Evolutionary conservation across 768 basidiomycete genomes (phyloP).

Genomic region (button mushroom (Agaricus bisporus)): DNA sequence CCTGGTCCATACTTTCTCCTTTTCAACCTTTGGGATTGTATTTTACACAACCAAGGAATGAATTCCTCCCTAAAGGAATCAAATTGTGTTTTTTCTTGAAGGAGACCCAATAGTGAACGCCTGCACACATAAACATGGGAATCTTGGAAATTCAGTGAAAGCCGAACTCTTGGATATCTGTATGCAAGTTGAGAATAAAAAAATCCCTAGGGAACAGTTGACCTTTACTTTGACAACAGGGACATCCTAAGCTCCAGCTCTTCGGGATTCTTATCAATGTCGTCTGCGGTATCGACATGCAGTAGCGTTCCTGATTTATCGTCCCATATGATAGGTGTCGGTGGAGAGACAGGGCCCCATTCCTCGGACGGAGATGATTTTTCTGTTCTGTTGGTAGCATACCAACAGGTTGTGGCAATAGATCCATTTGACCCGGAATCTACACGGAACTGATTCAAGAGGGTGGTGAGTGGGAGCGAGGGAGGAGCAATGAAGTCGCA

Average conservation of each 20-base stretch:
- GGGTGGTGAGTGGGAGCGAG: constrained; percentile 55
- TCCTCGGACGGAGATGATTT: constrained; percentile 57
- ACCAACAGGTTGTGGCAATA: constrained; percentile 67
- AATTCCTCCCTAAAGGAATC: constrained; percentile 89
- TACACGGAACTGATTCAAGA: constrained; percentile 80
- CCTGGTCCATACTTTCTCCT: constrained; percentile 53
- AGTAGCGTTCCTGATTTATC: constrained; percentile 58
- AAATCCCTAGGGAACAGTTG: background rate
- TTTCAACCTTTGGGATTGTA: constrained; percentile 66
- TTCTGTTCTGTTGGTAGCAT: constrained; percentile 41
- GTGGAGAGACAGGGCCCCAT: constrained; percentile 46
- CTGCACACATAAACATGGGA: constrained; percentile 91
- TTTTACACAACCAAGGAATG: constrained; percentile 86
- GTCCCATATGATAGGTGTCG: constrained; percentile 63
- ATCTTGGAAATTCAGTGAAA: constrained; percentile 69
- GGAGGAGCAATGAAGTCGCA: constrained; percentile 87
- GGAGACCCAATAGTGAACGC: constrained; percentile 62
- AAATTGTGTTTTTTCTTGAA: constrained; percentile 62
- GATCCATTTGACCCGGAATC: constrained; percentile 59
- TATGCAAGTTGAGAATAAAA: constrained; percentile 3
- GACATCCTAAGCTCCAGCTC: constrained; percentile 74
- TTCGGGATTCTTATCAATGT: constrained; percentile 58
- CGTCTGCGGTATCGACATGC: constrained; percentile 67
- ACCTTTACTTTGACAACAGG: constrained; percentile 55
- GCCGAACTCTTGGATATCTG: constrained; percentile 66